Evolutionary conservation across 495 filamentous ascomycete genomes (phyloP), one percentile per base, ranked within the genome.

Genomic region (Xylaria palmicola): DNA sequence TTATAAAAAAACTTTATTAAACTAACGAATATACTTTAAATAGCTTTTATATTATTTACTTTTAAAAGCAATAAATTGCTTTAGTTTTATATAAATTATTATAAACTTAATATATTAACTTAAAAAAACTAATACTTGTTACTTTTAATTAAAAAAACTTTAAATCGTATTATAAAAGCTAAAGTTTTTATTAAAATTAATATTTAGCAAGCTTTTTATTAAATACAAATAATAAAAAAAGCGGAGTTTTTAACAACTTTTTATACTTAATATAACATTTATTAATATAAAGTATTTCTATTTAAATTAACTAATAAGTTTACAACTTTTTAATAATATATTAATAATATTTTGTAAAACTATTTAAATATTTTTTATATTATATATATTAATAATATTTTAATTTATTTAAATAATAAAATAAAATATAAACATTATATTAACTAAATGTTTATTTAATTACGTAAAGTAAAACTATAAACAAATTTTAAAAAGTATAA

Each of bases 321-420:
- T 7, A 13, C 32, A 17, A 48, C 26, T n/a, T 51, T 51, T 51
- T 51, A 51, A 51, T 17, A 26, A 30, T 51, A 30, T 51, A 51
- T 51, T 49, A 49, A 51, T 36, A 36, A 36, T 36, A 36, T 51
- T 13, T 32, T 51, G 17, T 30, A 17, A 7, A 20, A 51, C n/a
- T 51, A 51, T 32, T 51, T 51, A 17, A 32, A 51, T 36, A 36
- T 30, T 15, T 51, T 51, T 51, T 51, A 32, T 36, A 30, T 17
- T 27, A 9, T 32, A 17, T 51, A 51, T 32, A 30, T 51, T 30
- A 51, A 51, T 51, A 51, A 51, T 51, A 51, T 51, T 51, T 51
- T 51, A 4, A 51, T 51, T 51, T 30, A 51, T 36, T 36, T 17
- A 1, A 15, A 48, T 36, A 36, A 36, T 32, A 30, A 22, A 17